These are phyloP conservation scores for Phialophora chinensis DNA, from an alignment of 2,329 filamentous ascomycete species.

Conservation along the genomic window DNA sequence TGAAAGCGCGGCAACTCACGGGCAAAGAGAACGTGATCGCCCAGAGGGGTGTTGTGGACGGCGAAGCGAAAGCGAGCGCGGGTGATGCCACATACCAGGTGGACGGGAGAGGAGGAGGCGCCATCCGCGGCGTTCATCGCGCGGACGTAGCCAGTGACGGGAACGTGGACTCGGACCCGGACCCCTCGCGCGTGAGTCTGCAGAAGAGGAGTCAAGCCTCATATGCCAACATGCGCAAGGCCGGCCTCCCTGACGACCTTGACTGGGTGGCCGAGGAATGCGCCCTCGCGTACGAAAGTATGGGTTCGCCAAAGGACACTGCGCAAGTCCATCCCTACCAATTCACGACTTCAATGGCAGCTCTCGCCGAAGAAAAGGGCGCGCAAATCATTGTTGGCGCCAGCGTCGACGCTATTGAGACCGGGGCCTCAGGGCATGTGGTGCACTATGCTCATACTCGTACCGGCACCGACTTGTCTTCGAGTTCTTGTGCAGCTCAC, in stretches of 20 bases:
- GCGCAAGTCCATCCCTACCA: slow-evolving; percentile 92
- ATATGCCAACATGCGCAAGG: slow-evolving; percentile 58
- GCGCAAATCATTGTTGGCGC: slow-evolving; percentile 70
- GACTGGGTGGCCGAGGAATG: slow-evolving; percentile 80
- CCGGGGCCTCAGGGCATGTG: slow-evolving; percentile 44
- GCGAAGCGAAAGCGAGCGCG: slow-evolving; percentile 27
- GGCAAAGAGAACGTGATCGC: slow-evolving; percentile 38
- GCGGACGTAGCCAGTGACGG: slow-evolving; percentile 33
- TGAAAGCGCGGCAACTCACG: slow-evolving; percentile 49
- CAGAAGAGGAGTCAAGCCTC: slow-evolving; percentile 63
- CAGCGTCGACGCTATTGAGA: slow-evolving; percentile 66
- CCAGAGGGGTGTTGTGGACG: slow-evolving; percentile 11
- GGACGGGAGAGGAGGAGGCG: slow-evolving; percentile 42
- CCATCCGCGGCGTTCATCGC: slow-evolving; percentile 37
- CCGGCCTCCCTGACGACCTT: slow-evolving; percentile 74
- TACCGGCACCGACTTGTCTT: background rate
- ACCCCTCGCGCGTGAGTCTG: slow-evolving; percentile 47
- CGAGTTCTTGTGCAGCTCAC: too few relatives aligned
- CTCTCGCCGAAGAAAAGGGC: slow-evolving; percentile 73
- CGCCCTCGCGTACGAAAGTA: slow-evolving; percentile 75
- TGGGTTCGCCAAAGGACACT: slow-evolving; percentile 81
- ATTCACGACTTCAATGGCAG: slow-evolving; percentile 84
- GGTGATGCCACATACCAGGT: background rate
- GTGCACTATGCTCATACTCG: slow-evolving; percentile 61
- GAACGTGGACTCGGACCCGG: slow-evolving; percentile 42